phyloP scores from a whole-genome alignment of 2,329 filamentous ascomycete genomes.

The Fusarium sp. region DNA sequence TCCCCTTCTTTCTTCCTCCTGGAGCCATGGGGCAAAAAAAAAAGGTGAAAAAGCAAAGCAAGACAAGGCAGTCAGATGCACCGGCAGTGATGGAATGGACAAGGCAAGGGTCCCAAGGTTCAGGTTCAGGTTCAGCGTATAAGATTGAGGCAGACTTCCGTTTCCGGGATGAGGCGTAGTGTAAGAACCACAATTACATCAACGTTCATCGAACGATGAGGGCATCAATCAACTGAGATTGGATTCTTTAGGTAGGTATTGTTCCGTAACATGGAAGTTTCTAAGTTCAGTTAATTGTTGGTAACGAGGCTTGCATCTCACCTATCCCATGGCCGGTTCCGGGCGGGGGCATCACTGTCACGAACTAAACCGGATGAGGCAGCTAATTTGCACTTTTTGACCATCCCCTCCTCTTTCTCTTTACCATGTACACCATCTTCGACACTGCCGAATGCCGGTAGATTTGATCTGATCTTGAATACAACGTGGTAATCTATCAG shows the following conservation, averaged over 20 bases:
- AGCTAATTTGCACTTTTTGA: slow-evolving; percentile 44
- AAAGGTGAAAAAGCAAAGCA: neutral
- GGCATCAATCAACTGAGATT: slow-evolving; percentile 1
- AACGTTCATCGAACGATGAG: slow-evolving; percentile 20
- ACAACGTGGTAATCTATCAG: neutral
- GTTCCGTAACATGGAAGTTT: slow-evolving; percentile 21
- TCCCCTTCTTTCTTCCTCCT: slow-evolving; percentile 35
- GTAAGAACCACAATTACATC: slow-evolving; percentile 35
- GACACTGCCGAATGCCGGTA: slow-evolving; percentile 23
- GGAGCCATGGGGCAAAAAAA: slow-evolving; percentile 38
- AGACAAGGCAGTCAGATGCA: neutral
- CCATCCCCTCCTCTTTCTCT: neutral
- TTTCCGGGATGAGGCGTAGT: slow-evolving; percentile 27
- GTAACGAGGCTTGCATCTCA: neutral
- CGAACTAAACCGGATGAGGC: slow-evolving; percentile 47
- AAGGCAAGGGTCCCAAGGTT: slow-evolving; percentile 20
- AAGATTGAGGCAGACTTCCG: slow-evolving; percentile 25
- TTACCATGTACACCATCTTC: slow-evolving; percentile 17
- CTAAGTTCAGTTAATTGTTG: neutral
- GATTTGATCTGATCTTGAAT: slow-evolving; percentile 12
- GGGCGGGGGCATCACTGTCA: no score
- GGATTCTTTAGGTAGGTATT: slow-evolving; percentile 2
- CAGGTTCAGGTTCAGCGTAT: slow-evolving; percentile 28
- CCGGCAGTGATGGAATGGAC: slow-evolving; percentile 8
- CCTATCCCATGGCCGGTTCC: slow-evolving; percentile 23